Conservation (phyloP, 2,329 filamentous ascomycete species). For the Scedosporium boydii region DNA sequence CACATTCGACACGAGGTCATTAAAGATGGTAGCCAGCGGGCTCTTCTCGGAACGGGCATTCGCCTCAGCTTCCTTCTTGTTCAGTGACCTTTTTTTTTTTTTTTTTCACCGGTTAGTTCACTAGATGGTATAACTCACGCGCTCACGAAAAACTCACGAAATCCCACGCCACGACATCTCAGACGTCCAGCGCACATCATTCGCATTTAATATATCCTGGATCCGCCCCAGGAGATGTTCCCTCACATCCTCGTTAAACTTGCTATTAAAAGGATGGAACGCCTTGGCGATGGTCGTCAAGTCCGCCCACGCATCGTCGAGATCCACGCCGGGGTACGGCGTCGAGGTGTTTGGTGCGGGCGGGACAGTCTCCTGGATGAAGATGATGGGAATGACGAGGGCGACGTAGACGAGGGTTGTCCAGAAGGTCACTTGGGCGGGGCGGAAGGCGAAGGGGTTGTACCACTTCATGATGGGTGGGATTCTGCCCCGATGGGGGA, state of each 20-base stretch:
- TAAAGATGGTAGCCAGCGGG: constrained; percentile 57
- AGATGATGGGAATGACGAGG: constrained; percentile 61
- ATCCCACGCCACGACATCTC: constrained; percentile 19
- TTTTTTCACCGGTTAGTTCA: background rate
- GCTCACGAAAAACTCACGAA: background rate
- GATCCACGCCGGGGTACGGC: constrained; percentile 57
- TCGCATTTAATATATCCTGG: constrained; percentile 56
- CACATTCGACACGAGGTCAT: constrained; percentile 70
- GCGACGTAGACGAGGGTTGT: constrained; percentile 68
- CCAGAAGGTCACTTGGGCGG: constrained; percentile 73
- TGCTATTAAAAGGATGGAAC: constrained; percentile 86
- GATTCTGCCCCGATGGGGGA: background rate
- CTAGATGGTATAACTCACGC: background rate
- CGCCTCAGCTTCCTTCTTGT: background rate
- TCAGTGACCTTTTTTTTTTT: background rate
- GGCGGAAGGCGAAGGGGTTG: constrained; percentile 67
- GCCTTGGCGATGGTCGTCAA: constrained; percentile 62
- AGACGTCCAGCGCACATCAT: constrained; percentile 38
- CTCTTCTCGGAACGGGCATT: constrained; percentile 4
- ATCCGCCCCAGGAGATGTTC: constrained; percentile 66
- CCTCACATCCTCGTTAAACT: constrained; percentile 70
- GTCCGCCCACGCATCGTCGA: constrained; percentile 81
- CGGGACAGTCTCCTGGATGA: constrained; percentile 62
- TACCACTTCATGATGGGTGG: constrained; percentile 10
- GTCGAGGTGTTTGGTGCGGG: constrained; percentile 45